These are phyloP conservation scores for Akanthomyces uredinophilus DNA, from an alignment of 2,329 filamentous ascomycete genomes.

Conservation along the genomic window DNA sequence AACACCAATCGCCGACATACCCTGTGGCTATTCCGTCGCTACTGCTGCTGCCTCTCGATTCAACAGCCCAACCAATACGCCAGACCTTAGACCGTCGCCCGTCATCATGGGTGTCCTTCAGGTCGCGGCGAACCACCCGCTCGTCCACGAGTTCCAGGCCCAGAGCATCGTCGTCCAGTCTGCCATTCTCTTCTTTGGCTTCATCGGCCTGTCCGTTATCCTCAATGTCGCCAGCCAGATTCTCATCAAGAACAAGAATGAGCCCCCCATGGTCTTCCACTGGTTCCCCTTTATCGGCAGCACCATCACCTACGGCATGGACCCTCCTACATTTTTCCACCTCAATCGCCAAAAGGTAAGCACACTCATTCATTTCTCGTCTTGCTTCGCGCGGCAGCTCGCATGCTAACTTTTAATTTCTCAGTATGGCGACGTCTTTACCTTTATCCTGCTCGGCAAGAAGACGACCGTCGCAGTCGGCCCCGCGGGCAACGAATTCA, in stretches of 20 bases:
- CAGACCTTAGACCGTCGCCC: neutral
- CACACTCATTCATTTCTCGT: conserved; percentile 9
- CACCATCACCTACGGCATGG: conserved; percentile 91
- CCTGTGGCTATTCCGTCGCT: neutral
- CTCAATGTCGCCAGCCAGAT: conserved; percentile 78
- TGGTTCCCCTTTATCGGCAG: conserved; percentile 81
- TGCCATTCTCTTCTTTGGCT: conserved; percentile 35
- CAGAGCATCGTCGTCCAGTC: conserved; percentile 46
- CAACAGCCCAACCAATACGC: neutral
- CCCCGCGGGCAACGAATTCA: conserved; percentile 81
- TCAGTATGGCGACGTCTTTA: conserved; percentile 79
- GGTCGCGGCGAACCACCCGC: conserved; percentile 42
- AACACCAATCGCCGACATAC: neutral
- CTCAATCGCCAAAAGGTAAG: conserved; percentile 68
- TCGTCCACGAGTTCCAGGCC: conserved; percentile 44
- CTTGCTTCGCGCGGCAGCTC: neutral
- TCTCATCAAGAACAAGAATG: conserved; percentile 74
- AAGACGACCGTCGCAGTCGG: conserved; percentile 85
- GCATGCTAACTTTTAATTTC: conserved; percentile 38
- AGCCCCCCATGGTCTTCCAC: conserved; percentile 76
- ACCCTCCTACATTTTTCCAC: conserved; percentile 83
- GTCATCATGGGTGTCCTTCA: conserved; percentile 52
- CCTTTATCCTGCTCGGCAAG: conserved; percentile 81
- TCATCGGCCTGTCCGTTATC: conserved; percentile 55
- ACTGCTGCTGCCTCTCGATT: neutral